phyloP scores from a whole-genome alignment of 768 basidiomycete genomes.

The Lanmaoa rubissima region DNA sequence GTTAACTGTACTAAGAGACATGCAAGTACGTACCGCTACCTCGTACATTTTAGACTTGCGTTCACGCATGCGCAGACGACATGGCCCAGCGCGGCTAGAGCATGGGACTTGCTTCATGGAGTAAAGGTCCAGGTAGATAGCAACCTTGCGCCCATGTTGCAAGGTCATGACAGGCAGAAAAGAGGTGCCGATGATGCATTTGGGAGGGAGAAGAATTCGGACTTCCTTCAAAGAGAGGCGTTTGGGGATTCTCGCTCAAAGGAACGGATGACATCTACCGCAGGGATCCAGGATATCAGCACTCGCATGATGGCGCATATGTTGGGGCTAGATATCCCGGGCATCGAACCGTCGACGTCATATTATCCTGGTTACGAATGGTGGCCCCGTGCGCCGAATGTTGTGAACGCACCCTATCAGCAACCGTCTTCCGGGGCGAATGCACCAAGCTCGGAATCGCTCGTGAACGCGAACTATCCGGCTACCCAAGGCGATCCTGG shows the following conservation, averaged over 20 bases:
- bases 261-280: constrained; percentile 21
- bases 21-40: constrained; percentile 50
- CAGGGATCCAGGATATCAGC: constrained; percentile 60
- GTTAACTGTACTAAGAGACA: constrained; percentile 59
- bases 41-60: constrained; percentile 3
- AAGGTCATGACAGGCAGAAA: constrained; percentile 48
- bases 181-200: constrained; percentile 63
- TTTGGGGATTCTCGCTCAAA: constrained; percentile 31
- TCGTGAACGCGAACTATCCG: constrained; percentile 19
- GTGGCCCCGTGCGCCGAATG: constrained; percentile 49
- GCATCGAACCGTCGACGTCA: constrained; percentile 54
- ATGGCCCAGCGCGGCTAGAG: constrained; percentile 70
- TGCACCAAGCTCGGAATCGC: constrained; percentile 4
- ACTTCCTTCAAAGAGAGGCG: constrained; percentile 43
- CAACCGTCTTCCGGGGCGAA: constrained; percentile 5
- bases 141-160: constrained; percentile 35
- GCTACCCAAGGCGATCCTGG: constrained; percentile 11
- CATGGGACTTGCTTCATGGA: constrained; percentile 65
- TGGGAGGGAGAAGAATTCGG: constrained; percentile 50
- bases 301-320: constrained; percentile 71
- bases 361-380: constrained; percentile 56
- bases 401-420: constrained; percentile 15
- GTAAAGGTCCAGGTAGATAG: constrained; percentile 55
- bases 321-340: constrained; percentile 64
- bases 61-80: constrained; percentile 42